These are phyloP conservation scores for Quercus dentata DNA, from an alignment of 306 rosid species.

Conservation along the genomic window DNA sequence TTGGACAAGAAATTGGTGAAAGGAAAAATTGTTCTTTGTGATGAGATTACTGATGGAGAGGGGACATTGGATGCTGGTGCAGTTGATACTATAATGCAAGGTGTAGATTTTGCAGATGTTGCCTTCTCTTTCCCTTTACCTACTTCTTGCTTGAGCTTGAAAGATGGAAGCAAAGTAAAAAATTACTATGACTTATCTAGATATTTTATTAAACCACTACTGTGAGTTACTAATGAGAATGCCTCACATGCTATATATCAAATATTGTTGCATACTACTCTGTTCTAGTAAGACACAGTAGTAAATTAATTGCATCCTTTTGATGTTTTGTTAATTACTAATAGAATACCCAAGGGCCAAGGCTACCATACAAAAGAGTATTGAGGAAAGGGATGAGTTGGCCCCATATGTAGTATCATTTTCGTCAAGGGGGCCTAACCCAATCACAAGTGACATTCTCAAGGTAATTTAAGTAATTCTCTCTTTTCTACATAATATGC, in stretches of 20 bases:
- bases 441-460: constrained; percentile 26
- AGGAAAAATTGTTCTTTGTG: constrained; percentile 41
- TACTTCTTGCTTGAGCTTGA: constrained; percentile 1
- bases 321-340: neutral
- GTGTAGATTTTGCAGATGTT: neutral
- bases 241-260: too few species aligned
- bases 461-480: constrained; percentile 20
- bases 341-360: constrained; percentile 27
- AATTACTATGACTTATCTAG: too few species aligned
- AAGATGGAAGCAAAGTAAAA: neutral
- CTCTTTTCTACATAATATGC: too few species aligned
- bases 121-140: constrained; percentile 7
- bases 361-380: constrained; percentile 32
- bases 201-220: too few species aligned
- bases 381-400: neutral
- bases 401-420: constrained; percentile 32
- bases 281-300: too few species aligned
- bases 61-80: neutral
- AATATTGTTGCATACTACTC: too few species aligned
- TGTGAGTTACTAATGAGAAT: too few species aligned
- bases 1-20: constrained; percentile 20
- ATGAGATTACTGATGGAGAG: neutral
- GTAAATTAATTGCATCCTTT: too few species aligned
- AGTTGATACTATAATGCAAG: constrained; percentile 14
- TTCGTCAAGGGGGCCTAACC: constrained; percentile 36